Evolutionary conservation across 2,329 filamentous ascomycete genomes (phyloP), one percentile per base, ranked within the genome.

Genomic region (Verticillium nubilum): DNA sequence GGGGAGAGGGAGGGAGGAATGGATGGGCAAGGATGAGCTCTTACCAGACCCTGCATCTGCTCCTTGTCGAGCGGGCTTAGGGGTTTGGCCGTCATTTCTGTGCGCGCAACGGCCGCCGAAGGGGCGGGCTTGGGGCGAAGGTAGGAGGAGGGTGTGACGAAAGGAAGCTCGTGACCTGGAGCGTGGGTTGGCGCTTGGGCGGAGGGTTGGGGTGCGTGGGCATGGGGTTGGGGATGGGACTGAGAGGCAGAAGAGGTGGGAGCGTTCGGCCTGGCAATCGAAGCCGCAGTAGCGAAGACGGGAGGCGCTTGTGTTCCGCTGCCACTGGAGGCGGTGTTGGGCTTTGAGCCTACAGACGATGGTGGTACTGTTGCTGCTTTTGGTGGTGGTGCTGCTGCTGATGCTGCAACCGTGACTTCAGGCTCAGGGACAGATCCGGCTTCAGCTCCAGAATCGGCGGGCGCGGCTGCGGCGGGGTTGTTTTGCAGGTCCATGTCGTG

Each of bases 41-140:
- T 79, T 78, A 92, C 89, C 81, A 94, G 79, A 67, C 89, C 90
- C 72, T 91, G 87, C 69, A 88, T 81, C 77, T 93, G 89, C 71
- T 93, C 90, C 76, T 82, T 86, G 73, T 94, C 90, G 60, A 90
- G 79, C 62, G 84, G 81, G 68, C 80, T 87, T 73, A 80, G 77
- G 61, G 75, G 70, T 64, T 74, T 75, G 58, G 64, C 60, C 58
- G 42, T 28, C 42, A 50, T 50, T 50, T 50, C 42, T 50, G 42
- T 50, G 42, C 42, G 54, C 60, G 64, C 62, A 58, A 60, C 52
- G 57, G 57, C 60, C 25, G 55, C 26, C 37, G 56, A 42, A 37
- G 37, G 35, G 53, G 54, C 28, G 58, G 58, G 52, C 60, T 72
- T 72, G 61, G 72, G 72, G 59, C 75, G 76, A 62, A 86, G 78